Evolutionary conservation across 495 filamentous ascomycete species (phyloP), one percentile per base, ranked within the genome.

Genomic region (Penicillium lividum): DNA sequence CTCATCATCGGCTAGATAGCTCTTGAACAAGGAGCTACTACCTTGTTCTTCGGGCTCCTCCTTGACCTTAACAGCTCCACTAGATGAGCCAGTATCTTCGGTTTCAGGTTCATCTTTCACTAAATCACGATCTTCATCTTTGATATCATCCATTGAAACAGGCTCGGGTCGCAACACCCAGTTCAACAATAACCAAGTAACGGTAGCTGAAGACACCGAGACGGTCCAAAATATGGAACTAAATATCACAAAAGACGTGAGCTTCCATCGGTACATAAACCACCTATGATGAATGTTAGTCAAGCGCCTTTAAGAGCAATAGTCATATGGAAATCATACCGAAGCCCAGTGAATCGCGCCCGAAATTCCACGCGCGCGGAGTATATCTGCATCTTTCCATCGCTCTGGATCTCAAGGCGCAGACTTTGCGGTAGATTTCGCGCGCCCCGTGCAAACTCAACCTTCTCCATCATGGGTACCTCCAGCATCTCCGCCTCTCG

Each of bases 191-290:
- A 81, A 54, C 87, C 88, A 94, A 0, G 75, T 82, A 2, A 88
- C 1, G 6, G 76, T 70, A 58, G 84, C 77, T 31, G 85, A 86
- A 0, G 81, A 45, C 73, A 96, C 79, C 61, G 89, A 89, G 2
- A 82, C 75, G 8, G 67, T 69, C 93, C 92, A 97, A 70, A 97
- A 97, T 28, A 82, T 45, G 4, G 67, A 73, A 4, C 84, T 89
- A 53, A 88, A 88, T 3, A 89, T 60, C 0, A 89, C 40, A 59
- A 91, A 91, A 10, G 84, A 84, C 1, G 85, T 68, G 30, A 93
- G 57, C 36, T 86, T 84, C 73, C 91, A 86, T 25, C 88, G 83
- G 59, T 91, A 93, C 90, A 98, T 96, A 29, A 91, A 64, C 87
- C 89, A 93, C 56, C 88, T 82, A 51, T 48, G 3, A 16, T 4